Conservation (phyloP, 2,329 filamentous ascomycete species). For the Monilinia fructicola region DNA sequence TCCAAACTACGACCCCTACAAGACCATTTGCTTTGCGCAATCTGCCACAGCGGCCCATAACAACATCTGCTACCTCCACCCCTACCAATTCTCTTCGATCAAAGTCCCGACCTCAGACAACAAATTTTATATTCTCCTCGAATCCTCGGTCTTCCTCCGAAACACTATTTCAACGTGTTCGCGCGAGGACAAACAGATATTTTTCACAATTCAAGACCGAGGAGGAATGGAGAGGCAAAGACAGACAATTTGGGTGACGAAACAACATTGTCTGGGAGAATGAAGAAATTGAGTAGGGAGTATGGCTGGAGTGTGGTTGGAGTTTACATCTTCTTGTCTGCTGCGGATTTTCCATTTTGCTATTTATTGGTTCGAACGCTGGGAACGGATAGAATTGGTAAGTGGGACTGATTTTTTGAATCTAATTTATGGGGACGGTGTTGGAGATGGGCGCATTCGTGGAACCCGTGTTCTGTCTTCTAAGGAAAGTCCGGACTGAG, state of each 20-base stretch:
- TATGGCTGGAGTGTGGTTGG: slow-evolving; percentile 93
- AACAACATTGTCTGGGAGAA: slow-evolving; percentile 36
- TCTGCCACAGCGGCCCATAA: slow-evolving; percentile 7
- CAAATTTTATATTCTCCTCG: slow-evolving; percentile 20
- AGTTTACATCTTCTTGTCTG: slow-evolving; percentile 82
- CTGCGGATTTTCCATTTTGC: slow-evolving; percentile 91
- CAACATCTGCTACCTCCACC: slow-evolving; percentile 6
- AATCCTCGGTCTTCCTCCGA: slow-evolving; percentile 9
- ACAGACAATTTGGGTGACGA: slow-evolving; percentile 28
- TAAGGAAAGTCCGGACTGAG: neutral
- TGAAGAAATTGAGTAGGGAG: slow-evolving; percentile 83
- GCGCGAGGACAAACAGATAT: slow-evolving; percentile 29
- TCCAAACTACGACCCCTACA: neutral
- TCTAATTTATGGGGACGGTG: too few species aligned
- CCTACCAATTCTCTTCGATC: neutral
- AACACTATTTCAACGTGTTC: slow-evolving; percentile 32
- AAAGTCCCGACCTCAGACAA: slow-evolving; percentile 1
- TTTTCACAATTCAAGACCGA: slow-evolving; percentile 31
- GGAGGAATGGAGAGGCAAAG: slow-evolving; percentile 26
- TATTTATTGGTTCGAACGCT: slow-evolving; percentile 82
- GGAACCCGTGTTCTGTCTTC: slow-evolving; percentile 18
- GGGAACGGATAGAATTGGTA: slow-evolving; percentile 83
- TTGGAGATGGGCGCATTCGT: neutral
- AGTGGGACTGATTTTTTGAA: slow-evolving; percentile 38
- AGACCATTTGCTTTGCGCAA: slow-evolving; percentile 7